phyloP scores from a whole-genome alignment of 2,329 filamentous ascomycete genomes.

The Fusarium veterinarium region DNA sequence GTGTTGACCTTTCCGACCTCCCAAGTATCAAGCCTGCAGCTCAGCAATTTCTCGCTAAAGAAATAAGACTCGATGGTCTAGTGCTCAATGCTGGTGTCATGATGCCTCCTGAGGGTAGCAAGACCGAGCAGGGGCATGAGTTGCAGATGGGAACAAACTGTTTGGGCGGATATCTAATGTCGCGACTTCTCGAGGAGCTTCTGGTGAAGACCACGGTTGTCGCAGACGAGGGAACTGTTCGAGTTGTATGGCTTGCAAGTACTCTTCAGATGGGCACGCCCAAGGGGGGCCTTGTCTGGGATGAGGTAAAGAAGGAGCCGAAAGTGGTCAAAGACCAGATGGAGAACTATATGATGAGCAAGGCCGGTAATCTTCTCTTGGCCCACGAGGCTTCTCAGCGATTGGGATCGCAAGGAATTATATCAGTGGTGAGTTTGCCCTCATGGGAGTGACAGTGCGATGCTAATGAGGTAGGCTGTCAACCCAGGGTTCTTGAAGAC shows the following conservation, averaged over 20 bases:
- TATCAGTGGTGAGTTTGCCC: constrained; percentile 19
- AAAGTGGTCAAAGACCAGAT: constrained; percentile 26
- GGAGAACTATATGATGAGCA: constrained; percentile 41
- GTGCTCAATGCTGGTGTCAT: constrained; percentile 37
- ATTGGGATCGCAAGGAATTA: constrained; percentile 22
- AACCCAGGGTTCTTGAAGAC: constrained; percentile 39
- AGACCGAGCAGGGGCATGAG: constrained; percentile 28
- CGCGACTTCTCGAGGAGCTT: constrained; percentile 14
- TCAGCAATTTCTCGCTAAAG: background rate
- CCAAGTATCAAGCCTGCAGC: constrained; percentile 10
- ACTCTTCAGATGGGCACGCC: constrained; percentile 32
- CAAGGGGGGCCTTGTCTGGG: constrained; percentile 30
- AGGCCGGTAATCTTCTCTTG: constrained; percentile 31
- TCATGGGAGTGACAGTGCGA: background rate
- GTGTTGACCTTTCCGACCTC: constrained; percentile 32
- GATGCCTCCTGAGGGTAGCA: constrained; percentile 32
- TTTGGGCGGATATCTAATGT: constrained; percentile 29
- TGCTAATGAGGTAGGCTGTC: constrained; percentile 21
- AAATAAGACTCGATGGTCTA: constrained; percentile 29
- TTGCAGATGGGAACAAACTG: constrained; percentile 40
- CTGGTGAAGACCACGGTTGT: constrained; percentile 5
- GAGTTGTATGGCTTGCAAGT: constrained; percentile 33
- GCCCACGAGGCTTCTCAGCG: constrained; percentile 22
- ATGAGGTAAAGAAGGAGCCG: constrained; percentile 22
- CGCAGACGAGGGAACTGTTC: constrained; percentile 14